Evolutionary conservation across 805 yeast species (phyloP).

Genomic region (Schizosaccharomyces lindneri): DNA sequence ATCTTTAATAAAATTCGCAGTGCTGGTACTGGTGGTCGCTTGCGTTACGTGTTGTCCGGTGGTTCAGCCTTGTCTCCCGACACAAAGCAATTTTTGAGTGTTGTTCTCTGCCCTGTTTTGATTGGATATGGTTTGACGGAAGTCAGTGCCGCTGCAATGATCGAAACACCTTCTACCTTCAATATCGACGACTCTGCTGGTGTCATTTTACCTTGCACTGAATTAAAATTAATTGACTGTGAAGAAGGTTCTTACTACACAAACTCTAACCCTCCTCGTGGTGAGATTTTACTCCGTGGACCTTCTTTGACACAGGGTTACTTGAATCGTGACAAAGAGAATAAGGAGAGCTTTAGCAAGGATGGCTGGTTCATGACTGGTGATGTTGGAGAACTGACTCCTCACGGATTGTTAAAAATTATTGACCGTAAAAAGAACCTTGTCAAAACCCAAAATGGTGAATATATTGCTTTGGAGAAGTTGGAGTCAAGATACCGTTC

Average conservation of each 20-base stretch:
- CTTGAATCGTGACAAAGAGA: constrained; percentile 63
- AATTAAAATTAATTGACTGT: constrained; percentile 74
- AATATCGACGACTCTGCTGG: constrained; percentile 55
- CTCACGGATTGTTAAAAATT: constrained; percentile 51
- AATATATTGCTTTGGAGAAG: constrained; percentile 89
- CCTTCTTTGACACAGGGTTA: constrained; percentile 49
- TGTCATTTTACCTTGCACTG: constrained; percentile 54
- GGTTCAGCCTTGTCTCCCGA: constrained; percentile 70
- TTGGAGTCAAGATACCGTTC: constrained; percentile 79
- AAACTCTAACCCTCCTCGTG: constrained; percentile 46
- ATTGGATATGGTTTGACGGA: constrained; percentile 94
- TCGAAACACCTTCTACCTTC: constrained; percentile 37
- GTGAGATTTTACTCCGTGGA: constrained; percentile 71
- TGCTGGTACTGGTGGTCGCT: constrained; percentile 72
- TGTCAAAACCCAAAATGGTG: constrained; percentile 90
- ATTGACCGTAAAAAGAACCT: constrained; percentile 90
- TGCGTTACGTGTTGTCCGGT: constrained; percentile 55
- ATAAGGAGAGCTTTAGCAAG: constrained; percentile 43
- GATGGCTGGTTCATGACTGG: constrained; percentile 94
- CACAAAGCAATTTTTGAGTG: constrained; percentile 60
- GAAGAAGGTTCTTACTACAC: constrained; percentile 79
- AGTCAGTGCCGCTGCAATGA: constrained; percentile 69
- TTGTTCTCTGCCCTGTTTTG: constrained; percentile 60
- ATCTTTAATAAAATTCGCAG: constrained; percentile 71
- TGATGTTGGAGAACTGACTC: constrained; percentile 71